phyloP scores from a whole-genome alignment of 768 basidiomycete species.

The Podaxis rugospora region DNA sequence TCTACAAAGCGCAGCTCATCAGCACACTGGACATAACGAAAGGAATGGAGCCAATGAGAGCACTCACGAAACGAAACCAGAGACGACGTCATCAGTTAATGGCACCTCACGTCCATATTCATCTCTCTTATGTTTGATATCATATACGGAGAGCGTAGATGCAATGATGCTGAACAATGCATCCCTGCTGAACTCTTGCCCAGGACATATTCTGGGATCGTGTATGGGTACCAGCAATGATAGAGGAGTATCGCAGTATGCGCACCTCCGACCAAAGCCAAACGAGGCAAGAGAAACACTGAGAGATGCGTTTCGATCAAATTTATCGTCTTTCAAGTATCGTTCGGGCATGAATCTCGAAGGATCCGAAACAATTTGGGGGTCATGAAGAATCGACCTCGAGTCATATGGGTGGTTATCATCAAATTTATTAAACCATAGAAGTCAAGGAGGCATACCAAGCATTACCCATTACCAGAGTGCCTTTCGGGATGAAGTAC shows the following conservation, averaged over 20 bases:
- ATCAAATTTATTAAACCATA: not conserved
- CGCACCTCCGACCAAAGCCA: slow-evolving; percentile 23
- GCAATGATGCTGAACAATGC: slow-evolving; percentile 26
- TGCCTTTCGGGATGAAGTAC: slow-evolving; percentile 34
- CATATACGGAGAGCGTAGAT: slow-evolving; percentile 16
- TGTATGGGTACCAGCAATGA: not conserved
- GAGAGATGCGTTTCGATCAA: slow-evolving; percentile 12
- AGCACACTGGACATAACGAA: not conserved
- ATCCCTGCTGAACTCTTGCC: slow-evolving; percentile 36
- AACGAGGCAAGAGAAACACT: slow-evolving; percentile 12
- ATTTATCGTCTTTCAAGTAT: slow-evolving; percentile 23
- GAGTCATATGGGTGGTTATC: not conserved
- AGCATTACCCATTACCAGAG: slow-evolving; percentile 34
- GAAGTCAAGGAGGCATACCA: slow-evolving; percentile 21
- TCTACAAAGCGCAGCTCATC: not conserved
- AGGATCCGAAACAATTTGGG: slow-evolving; percentile 29
- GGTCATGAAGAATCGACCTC: slow-evolving; percentile 22
- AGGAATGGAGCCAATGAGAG: not conserved
- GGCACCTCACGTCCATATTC: slow-evolving; percentile 2
- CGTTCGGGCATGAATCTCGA: slow-evolving; percentile 36
- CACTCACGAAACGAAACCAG: slow-evolving; percentile 8
- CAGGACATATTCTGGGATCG: slow-evolving; percentile 32
- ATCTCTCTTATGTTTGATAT: slow-evolving; percentile 9
- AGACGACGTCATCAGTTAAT: not conserved
- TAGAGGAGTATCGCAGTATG: not conserved